phyloP scores from a whole-genome alignment of 176 grass and related monocot species.

The Elymus sibiricus region DNA sequence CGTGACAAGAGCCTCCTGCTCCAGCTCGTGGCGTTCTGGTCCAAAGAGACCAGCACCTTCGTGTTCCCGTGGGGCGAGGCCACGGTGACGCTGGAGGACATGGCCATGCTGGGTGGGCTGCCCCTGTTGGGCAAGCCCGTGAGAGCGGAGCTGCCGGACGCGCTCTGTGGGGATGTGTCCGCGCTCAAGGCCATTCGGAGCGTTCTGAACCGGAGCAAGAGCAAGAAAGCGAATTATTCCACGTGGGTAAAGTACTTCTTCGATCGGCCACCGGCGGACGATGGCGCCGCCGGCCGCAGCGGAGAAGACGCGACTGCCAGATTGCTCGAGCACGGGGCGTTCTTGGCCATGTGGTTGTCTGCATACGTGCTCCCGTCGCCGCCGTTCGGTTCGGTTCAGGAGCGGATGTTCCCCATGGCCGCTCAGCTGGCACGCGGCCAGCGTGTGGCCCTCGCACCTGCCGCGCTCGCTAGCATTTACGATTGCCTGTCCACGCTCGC shows the following conservation, averaged over 20 bases:
- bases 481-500: conserved; percentile 31
- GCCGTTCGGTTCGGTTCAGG: neutral
- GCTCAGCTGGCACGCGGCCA: conserved; percentile 47
- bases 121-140: neutral
- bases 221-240: conserved; percentile 74
- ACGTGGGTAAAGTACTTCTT: conserved; percentile 73
- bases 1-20: conserved; percentile 42
- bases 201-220: conserved; percentile 62
- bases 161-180: conserved; percentile 34
- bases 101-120: conserved; percentile 53
- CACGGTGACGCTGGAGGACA: conserved; percentile 70
- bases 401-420: conserved; percentile 54
- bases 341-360: conserved; percentile 65
- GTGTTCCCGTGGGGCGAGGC: conserved; percentile 86
- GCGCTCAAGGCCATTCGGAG: conserved; percentile 51
- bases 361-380: conserved; percentile 36
- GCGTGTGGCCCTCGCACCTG: conserved; percentile 56
- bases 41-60: conserved; percentile 48
- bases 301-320: too few species aligned
- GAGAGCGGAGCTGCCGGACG: neutral
- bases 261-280: neutral
- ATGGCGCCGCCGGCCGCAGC: neutral
- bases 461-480: conserved; percentile 66
- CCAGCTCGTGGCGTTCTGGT: conserved; percentile 62
- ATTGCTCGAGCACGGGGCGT: conserved; percentile 60